Evolutionary conservation across 768 basidiomycete genomes (phyloP), one percentile per base, ranked within the genome.

Genomic region (Megacollybia marginata): DNA sequence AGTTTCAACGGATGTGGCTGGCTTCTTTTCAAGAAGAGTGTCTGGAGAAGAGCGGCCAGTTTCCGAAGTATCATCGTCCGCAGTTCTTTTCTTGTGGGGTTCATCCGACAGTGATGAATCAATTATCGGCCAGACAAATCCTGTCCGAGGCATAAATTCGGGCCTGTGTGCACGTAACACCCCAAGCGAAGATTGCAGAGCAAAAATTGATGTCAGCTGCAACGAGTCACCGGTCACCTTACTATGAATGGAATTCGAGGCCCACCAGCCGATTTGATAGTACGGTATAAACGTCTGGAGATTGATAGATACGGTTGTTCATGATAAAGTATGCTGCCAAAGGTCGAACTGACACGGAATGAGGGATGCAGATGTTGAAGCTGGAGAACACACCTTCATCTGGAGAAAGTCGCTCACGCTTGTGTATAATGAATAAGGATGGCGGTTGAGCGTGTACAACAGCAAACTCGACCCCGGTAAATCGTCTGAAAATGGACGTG

Each of bases 261-360:
- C 75, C 59, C 62, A 91, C 91, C 58, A 94, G 67, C 55, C 92
- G 82, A 57, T 89, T 90, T 46, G 90, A 90, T 38, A 94, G 69
- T 2, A 94, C 74, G 9, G 83, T 82, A 60, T 93, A 92, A 33
- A 93, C 69, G 55, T 90, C 85, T 9, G 92, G 92, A 0, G 88
- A 81, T 61, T 89, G 88, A 62, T 93, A 93, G 54, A 93, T 90
- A 54, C 88, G 82, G 61, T 87, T 88, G 67, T 92, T 85, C 69
- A 91, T 78, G 59, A 94, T 81, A 61, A 92, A 94, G 65, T 92
- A 94, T 9, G 83, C 85, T 15, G 85, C 86, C 52, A 92, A 66
- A 4, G 90, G 84, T 52, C 75, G 76, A 44, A 85, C 92, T 92
- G 62, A 43, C 28, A 48, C 50, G 49, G 50, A 55, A 48, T 19